These are phyloP conservation scores for Porodaedalea pini DNA, from an alignment of 1,284 basidiomycete species.

Conservation along the genomic window DNA sequence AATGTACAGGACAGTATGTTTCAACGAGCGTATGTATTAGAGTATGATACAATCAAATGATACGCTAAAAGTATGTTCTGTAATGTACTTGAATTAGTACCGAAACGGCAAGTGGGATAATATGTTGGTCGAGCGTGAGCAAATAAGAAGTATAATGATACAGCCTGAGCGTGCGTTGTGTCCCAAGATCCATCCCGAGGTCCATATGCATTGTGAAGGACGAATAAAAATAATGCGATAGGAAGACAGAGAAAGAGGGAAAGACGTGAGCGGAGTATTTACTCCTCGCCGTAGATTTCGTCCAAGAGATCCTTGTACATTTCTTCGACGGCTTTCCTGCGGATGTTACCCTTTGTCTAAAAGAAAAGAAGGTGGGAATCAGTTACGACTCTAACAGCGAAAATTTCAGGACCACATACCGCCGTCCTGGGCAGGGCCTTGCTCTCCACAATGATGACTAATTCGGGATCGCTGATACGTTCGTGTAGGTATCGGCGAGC, in stretches of 20 bases:
- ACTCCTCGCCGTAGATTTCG: slow-evolving; percentile 37
- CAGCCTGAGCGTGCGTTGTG: slow-evolving; percentile 2
- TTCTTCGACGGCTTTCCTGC: slow-evolving; percentile 61
- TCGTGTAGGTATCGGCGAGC: slow-evolving; percentile 64
- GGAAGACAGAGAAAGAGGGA: background rate
- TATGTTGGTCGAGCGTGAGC: background rate
- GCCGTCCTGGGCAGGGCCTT: slow-evolving; percentile 58
- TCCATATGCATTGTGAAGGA: slow-evolving; percentile 1
- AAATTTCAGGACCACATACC: slow-evolving; percentile 14
- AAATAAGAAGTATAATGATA: slow-evolving; percentile 12
- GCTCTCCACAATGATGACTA: slow-evolving; percentile 54
- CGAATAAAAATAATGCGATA: slow-evolving; percentile 13
- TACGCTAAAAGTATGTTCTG: background rate
- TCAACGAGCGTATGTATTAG: background rate
- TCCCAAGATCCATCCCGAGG: slow-evolving; percentile 10
- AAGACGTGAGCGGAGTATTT: background rate
- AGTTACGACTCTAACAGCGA: background rate
- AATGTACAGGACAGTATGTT: background rate
- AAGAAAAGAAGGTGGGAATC: background rate
- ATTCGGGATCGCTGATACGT: slow-evolving; percentile 50
- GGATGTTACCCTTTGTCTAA: slow-evolving; percentile 63
- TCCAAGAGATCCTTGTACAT: slow-evolving; percentile 51
- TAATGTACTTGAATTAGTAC: slow-evolving; percentile 1
- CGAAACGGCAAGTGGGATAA: background rate
- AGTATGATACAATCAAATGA: background rate